Evolutionary conservation across 441 rosid species (phyloP).

Genomic region (Codiaeum variegatum): DNA sequence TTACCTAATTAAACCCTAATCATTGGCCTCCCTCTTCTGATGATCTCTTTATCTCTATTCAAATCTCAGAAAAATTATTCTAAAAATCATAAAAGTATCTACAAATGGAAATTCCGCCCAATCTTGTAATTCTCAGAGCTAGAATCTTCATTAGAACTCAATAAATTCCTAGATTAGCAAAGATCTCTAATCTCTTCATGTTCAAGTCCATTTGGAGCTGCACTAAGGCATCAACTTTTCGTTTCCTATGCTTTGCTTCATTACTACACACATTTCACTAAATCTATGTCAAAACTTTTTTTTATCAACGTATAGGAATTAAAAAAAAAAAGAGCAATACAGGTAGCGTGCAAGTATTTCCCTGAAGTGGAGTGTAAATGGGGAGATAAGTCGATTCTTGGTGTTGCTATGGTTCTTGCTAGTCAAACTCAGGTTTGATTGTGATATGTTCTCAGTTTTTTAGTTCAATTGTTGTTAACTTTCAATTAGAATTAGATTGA

Average conservation of each 20-base stretch:
- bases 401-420: constrained; percentile 90
- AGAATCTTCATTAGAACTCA: constrained; percentile 91
- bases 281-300: not conserved
- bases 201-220: constrained; percentile 91
- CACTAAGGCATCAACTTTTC: constrained; percentile 38
- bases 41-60: no score
- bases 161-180: constrained; percentile 79
- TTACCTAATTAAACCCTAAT: no score
- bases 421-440: constrained; percentile 67
- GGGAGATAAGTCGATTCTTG: constrained; percentile 77
- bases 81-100: no score
- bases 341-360: constrained; percentile 73
- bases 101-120: constrained; percentile 53
- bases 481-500: no score
- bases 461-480: no score
- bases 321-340: constrained; percentile 71
- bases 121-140: constrained; percentile 76
- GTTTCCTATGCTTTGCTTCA: constrained; percentile 2
- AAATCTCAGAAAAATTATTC: no score
- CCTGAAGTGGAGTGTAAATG: constrained; percentile 74
- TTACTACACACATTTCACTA: not conserved
- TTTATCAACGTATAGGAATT: constrained; percentile 50
- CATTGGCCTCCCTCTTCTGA: no score
- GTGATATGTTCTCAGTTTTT: no score
- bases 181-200: constrained; percentile 69